Conservation (phyloP, 805 yeast species). For the Candida silvatica region DNA sequence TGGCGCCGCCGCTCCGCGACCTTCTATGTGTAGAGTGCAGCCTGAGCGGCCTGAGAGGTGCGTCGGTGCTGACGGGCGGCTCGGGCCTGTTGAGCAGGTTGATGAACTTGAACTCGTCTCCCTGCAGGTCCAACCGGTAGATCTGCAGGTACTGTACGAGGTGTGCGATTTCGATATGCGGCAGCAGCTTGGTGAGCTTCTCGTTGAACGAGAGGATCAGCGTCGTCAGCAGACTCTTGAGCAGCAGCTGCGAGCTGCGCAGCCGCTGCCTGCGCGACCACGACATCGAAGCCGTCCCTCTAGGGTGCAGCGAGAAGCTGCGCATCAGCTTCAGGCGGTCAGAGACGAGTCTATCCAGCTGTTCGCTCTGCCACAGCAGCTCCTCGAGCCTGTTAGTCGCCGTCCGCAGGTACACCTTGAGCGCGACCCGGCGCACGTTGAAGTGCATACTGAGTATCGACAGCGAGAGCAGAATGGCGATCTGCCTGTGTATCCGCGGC, state of each 20-base stretch:
- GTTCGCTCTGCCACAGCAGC: conserved; percentile 8
- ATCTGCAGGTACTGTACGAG: conserved; percentile 16
- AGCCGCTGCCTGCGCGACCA: conserved; percentile 3
- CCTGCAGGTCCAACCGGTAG: conserved; percentile 18
- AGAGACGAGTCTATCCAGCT: conserved; percentile 10
- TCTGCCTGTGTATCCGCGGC: conserved; percentile 1
- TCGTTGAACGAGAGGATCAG: conserved; percentile 13
- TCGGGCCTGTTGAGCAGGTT: conserved; percentile 13
- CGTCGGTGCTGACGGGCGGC: conserved; percentile 7
- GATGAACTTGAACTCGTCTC: conserved; percentile 14
- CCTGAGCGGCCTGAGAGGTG: conserved; percentile 13
- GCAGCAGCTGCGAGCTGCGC: conserved; percentile 7
- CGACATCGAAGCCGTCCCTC: no score
- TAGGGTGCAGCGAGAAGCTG: not conserved
- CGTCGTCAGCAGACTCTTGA: conserved; percentile 12
- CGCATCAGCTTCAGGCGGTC: conserved; percentile 3
- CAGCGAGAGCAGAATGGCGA: conserved; percentile 8
- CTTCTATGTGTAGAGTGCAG: no score
- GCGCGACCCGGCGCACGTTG: conserved; percentile 11
- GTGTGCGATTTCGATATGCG: conserved; percentile 9
- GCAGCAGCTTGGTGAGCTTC: conserved; percentile 9
- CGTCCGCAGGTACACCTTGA: conserved; percentile 11
- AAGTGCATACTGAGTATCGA: conserved; percentile 11
- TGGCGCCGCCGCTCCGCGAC: conserved; percentile 9
- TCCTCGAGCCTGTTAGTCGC: conserved; percentile 10